Percentiles rank a stretch among this genome's conserved stretches.
These are phyloP conservation scores for Dactylellina drechsleri DNA, from an alignment of 2,329 filamentous ascomycete genomes.

Conservation along the genomic window DNA sequence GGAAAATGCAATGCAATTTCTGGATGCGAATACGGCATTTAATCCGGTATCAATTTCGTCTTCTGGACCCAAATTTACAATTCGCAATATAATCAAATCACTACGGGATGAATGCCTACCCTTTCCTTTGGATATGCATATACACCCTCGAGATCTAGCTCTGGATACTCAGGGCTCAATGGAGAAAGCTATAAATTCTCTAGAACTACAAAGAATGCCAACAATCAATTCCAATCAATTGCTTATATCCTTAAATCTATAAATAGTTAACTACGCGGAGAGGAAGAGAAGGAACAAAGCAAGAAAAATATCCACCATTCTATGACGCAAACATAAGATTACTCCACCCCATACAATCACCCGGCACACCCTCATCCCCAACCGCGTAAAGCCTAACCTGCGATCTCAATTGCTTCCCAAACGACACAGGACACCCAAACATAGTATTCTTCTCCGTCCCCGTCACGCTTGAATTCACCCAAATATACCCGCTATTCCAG, in stretches of 20 bases:
- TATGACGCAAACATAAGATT: constrained; percentile 27
- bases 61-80: background rate
- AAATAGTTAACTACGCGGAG: no score
- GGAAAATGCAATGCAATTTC: background rate
- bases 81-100: background rate
- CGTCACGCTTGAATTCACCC: constrained; percentile 13
- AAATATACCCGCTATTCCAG: constrained; percentile 16
- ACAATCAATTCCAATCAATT: background rate
- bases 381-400: constrained; percentile 38
- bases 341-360: constrained; percentile 42
- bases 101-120: background rate
- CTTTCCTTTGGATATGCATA: background rate
- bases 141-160: background rate
- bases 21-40: background rate
- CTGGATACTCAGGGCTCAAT: background rate
- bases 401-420: constrained; percentile 15
- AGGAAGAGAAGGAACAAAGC: no score
- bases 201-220: background rate
- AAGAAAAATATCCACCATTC: no score
- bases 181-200: background rate
- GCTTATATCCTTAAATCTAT: no score
- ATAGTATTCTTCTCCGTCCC: constrained; percentile 26
- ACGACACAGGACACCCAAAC: constrained; percentile 31
- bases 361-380: constrained; percentile 25
- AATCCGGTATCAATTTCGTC: background rate